These are phyloP conservation scores for Colletotrichum limetticola DNA, from an alignment of 2,329 filamentous ascomycete genomes.

Conservation along the genomic window DNA sequence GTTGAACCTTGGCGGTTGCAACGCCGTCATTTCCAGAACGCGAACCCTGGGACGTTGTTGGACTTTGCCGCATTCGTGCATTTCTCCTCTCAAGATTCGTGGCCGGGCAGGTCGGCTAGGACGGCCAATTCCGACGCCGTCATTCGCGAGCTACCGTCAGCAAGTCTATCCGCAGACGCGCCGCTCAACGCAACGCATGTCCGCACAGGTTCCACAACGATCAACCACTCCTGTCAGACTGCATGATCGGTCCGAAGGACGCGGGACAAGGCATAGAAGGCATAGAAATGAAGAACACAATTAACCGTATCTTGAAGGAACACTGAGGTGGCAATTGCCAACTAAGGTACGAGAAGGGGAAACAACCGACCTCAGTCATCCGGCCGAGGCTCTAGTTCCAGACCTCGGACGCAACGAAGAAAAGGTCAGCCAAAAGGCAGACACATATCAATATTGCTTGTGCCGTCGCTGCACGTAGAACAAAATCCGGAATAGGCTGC, in stretches of 20 bases:
- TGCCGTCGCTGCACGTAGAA: neutral
- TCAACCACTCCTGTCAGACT: constrained; percentile 23
- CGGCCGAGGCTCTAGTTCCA: neutral
- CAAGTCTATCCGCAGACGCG: neutral
- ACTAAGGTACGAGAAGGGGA: too few relatives aligned
- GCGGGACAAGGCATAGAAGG: neutral
- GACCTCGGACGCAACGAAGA: neutral
- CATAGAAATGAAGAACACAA: neutral
- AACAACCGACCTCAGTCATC: too few relatives aligned
- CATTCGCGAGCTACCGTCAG: neutral
- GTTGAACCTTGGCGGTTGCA: constrained; percentile 18
- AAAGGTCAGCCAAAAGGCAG: neutral
- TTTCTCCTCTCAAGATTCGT: neutral
- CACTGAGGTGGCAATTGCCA: neutral
- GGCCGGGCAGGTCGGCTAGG: neutral
- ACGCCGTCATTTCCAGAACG: constrained; percentile 28
- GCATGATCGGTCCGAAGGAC: constrained; percentile 10
- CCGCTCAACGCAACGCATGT: neutral
- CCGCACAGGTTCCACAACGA: constrained; percentile 16
- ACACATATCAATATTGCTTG: neutral
- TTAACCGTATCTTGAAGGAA: neutral
- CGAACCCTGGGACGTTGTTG: neutral
- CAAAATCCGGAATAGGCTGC: constrained; percentile 8
- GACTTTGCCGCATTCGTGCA: neutral
- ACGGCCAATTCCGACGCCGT: constrained; percentile 3